These are phyloP conservation scores for Oryza brachyantha DNA, from an alignment of 176 grass and related monocot species.

Conservation along the genomic window DNA sequence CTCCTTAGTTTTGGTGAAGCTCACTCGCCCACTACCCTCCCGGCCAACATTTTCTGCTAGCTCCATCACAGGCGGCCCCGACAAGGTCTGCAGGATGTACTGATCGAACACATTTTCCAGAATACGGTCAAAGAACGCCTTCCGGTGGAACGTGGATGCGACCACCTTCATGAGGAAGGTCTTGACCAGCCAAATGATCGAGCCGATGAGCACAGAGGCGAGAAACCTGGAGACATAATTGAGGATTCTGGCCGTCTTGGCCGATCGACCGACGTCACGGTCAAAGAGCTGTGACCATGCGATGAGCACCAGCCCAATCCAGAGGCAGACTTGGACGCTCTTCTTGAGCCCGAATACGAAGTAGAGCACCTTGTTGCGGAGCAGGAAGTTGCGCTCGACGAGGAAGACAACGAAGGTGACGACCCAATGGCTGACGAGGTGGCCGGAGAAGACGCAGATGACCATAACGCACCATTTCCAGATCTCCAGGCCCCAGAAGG, in stretches of 20 bases:
- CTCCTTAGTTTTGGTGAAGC: slow-evolving; percentile 56
- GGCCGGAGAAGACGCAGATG: slow-evolving; percentile 68
- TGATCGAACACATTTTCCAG: slow-evolving; percentile 91
- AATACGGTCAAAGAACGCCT: slow-evolving; percentile 91
- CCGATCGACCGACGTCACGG: slow-evolving; percentile 29
- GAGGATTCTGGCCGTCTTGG: slow-evolving; percentile 47
- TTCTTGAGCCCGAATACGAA: slow-evolving; percentile 87
- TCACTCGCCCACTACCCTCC: slow-evolving; percentile 52
- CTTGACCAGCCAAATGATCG: slow-evolving; percentile 71
- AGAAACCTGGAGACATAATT: slow-evolving; percentile 64
- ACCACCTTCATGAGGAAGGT: slow-evolving; percentile 87
- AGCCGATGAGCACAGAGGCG: slow-evolving; percentile 57
- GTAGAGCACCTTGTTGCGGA: slow-evolving; percentile 92
- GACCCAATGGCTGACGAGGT: slow-evolving; percentile 70
- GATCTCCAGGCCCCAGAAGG: slow-evolving; percentile 69
- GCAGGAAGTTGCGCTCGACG: slow-evolving; percentile 92
- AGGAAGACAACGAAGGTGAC: slow-evolving; percentile 60
- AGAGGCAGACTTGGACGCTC: slow-evolving; percentile 73
- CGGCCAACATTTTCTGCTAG: slow-evolving; percentile 71
- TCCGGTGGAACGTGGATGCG: slow-evolving; percentile 85
- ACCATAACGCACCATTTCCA: slow-evolving; percentile 98
- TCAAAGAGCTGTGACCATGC: slow-evolving; percentile 80
- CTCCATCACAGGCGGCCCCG: slow-evolving; percentile 74
- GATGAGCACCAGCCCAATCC: slow-evolving; percentile 65
- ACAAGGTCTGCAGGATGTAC: slow-evolving; percentile 85